These are phyloP conservation scores for Fusarium redolens DNA, from an alignment of 2,329 filamentous ascomycete genomes.

Conservation along the genomic window DNA sequence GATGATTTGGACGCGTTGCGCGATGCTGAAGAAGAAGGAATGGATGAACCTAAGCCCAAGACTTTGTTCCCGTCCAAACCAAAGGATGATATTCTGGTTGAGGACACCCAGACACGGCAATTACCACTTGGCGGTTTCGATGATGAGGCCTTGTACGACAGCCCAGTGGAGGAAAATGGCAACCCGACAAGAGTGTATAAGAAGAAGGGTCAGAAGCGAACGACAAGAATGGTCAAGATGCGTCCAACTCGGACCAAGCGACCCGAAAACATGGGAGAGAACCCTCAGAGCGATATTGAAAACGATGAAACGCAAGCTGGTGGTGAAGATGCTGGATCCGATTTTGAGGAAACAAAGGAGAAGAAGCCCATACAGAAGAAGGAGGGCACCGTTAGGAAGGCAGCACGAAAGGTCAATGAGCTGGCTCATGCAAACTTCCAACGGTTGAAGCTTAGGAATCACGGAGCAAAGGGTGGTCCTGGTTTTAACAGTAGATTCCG, in stretches of 20 bases:
- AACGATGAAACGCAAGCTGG: conserved; percentile 51
- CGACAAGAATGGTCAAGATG: conserved; percentile 76
- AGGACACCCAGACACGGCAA: conserved; percentile 57
- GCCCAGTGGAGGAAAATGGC: conserved; percentile 66
- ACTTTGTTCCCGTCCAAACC: conserved; percentile 37
- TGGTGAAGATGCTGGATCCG: conserved; percentile 30
- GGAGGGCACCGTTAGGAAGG: conserved; percentile 62
- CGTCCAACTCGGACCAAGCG: conserved; percentile 63
- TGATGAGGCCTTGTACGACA: conserved; percentile 70
- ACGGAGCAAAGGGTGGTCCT: conserved; percentile 70
- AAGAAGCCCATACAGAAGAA: conserved; percentile 47
- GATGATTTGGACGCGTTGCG: conserved; percentile 79
- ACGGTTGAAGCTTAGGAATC: conserved; percentile 71
- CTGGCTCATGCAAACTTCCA: conserved; percentile 75
- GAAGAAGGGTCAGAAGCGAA: conserved; percentile 86
- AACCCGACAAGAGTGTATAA: conserved; percentile 75
- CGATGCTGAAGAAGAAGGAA: conserved; percentile 72
- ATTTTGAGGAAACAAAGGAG: conserved; percentile 34
- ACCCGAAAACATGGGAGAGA: conserved; percentile 50
- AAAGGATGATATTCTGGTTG: conserved; percentile 53
- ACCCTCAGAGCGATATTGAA: conserved; percentile 48
- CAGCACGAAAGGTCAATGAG: conserved; percentile 70
- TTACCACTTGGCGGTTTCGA: conserved; percentile 71
- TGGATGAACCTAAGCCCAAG: conserved; percentile 37
- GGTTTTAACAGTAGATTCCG: conserved; percentile 69